Conservation (phyloP, 1,284 basidiomycete genomes). For the Apiotrichum brassicae region DNA sequence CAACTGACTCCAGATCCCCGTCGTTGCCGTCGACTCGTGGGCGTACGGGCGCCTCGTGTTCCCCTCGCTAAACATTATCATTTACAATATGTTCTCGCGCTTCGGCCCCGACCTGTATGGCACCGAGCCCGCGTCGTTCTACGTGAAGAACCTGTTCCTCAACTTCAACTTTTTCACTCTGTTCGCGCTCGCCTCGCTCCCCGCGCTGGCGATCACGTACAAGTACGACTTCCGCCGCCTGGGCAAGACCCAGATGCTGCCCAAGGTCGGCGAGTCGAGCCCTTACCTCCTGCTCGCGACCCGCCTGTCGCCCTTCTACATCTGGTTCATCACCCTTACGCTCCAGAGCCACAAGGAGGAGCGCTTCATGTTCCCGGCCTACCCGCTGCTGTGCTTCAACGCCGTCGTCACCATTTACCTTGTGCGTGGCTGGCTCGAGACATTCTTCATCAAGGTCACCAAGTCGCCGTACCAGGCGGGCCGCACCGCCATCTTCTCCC, state of each 20-base stretch:
- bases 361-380: conserved; percentile 93
- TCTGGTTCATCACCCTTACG: conserved; percentile 77
- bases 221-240: conserved; percentile 70
- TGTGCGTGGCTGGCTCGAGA: conserved; percentile 76
- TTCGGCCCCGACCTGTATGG: conserved; percentile 84
- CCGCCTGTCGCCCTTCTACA: conserved; percentile 75
- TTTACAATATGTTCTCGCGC: conserved; percentile 76
- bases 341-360: conserved; percentile 94
- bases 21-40: conserved; percentile 72
- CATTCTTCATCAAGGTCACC: conserved; percentile 63
- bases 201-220: conserved; percentile 71
- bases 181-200: conserved; percentile 72
- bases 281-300: conserved; percentile 69
- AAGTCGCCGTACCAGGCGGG: conserved; percentile 82
- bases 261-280: conserved; percentile 58
- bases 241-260: conserved; percentile 55
- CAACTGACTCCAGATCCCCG: conserved; percentile 52
- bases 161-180: conserved; percentile 87
- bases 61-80: conserved; percentile 87
- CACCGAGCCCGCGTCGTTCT: conserved; percentile 77
- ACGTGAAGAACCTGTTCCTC: conserved; percentile 75
- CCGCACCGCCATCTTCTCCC: conserved; percentile 65
- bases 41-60: conserved; percentile 75
- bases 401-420: conserved; percentile 80
- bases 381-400: conserved; percentile 88